A percentile compares a stretch with the other conserved stretches of the same genome.
These are phyloP conservation scores for Erythrobasidium hasegawianum DNA, from an alignment of 1,284 basidiomycete genomes.

Conservation along the genomic window DNA sequence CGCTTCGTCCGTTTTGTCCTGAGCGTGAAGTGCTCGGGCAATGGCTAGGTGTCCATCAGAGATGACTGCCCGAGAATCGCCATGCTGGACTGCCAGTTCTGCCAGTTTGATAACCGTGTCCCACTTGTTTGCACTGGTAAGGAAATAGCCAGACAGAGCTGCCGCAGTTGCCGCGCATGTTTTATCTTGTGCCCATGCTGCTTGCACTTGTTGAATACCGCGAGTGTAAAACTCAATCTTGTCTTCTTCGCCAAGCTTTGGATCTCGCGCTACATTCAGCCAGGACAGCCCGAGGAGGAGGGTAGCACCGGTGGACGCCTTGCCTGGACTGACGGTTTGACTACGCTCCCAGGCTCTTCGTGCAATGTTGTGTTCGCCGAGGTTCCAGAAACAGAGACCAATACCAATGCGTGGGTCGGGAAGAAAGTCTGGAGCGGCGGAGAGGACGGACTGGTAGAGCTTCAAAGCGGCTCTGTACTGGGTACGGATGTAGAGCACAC, in stretches of 20 bases:
- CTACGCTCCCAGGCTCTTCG: slow-evolving; percentile 81
- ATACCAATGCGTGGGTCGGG: slow-evolving; percentile 92
- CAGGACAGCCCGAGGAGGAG: slow-evolving; percentile 30
- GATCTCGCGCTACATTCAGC: slow-evolving; percentile 18
- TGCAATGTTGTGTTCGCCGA: slow-evolving; percentile 73
- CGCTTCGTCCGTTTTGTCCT: slow-evolving; percentile 61
- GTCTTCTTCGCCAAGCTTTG: slow-evolving; percentile 55
- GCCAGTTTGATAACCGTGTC: slow-evolving; percentile 65
- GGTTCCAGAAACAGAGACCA: slow-evolving; percentile 81
- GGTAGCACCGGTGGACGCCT: slow-evolving; percentile 14
- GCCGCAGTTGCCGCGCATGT: slow-evolving; percentile 45
- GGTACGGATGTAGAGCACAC: slow-evolving; percentile 73
- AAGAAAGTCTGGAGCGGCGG: slow-evolving; percentile 66
- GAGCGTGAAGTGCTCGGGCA: slow-evolving; percentile 73
- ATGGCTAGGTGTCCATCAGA: slow-evolving; percentile 71
- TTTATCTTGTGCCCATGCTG: slow-evolving; percentile 36
- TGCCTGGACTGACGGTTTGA: slow-evolving; percentile 54
- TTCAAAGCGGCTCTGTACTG: slow-evolving; percentile 73
- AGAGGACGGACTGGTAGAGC: slow-evolving; percentile 71
- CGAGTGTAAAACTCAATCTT: slow-evolving; percentile 56
- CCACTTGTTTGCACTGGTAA: slow-evolving; percentile 30
- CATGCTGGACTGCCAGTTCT: slow-evolving; percentile 85
- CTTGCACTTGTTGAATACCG: slow-evolving; percentile 24
- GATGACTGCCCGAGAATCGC: slow-evolving; percentile 73
- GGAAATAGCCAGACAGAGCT: slow-evolving; percentile 44